phyloP scores from a whole-genome alignment of 1,139 yeast species.

The Saccharomyces hybrid region DNA sequence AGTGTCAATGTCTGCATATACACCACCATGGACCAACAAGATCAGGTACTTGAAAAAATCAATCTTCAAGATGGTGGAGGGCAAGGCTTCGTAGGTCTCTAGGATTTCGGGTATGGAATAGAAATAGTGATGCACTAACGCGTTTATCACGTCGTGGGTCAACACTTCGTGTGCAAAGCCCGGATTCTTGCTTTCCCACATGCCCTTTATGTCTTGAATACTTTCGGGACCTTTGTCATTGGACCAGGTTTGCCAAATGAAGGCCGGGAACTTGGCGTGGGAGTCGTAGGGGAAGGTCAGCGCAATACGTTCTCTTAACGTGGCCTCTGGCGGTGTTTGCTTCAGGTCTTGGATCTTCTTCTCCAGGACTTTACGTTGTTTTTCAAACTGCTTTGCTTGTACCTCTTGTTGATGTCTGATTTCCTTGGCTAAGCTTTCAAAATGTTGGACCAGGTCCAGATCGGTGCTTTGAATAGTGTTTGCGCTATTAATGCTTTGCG shows the following conservation, averaged over 20 bases:
- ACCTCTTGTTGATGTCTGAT: slow-evolving; percentile 43
- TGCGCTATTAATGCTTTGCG: slow-evolving; percentile 31
- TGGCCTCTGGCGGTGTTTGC: slow-evolving; percentile 52
- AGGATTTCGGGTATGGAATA: slow-evolving; percentile 56
- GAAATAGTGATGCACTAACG: slow-evolving; percentile 45
- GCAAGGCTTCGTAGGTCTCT: slow-evolving; percentile 54
- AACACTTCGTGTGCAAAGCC: slow-evolving; percentile 54
- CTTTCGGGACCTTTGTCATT: slow-evolving; percentile 59
- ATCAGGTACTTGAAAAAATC: slow-evolving; percentile 70
- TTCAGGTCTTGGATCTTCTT: slow-evolving; percentile 52
- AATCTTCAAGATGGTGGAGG: slow-evolving; percentile 59
- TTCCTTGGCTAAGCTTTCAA: slow-evolving; percentile 44
- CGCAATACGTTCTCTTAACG: slow-evolving; percentile 61
- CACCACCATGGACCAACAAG: slow-evolving; percentile 68
- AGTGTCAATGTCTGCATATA: slow-evolving; percentile 71
- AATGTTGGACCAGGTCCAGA: slow-evolving; percentile 42
- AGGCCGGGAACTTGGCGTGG: slow-evolving; percentile 63
- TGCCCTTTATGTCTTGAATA: slow-evolving; percentile 52
- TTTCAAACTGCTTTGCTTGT: slow-evolving; percentile 43
- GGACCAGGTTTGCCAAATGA: slow-evolving; percentile 76
- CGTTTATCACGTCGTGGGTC: slow-evolving; percentile 53
- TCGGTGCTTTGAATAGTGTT: slow-evolving; percentile 33
- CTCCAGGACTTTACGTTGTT: slow-evolving; percentile 46
- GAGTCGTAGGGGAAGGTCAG: slow-evolving; percentile 62
- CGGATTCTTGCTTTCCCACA: slow-evolving; percentile 55